Evolutionary conservation across 1,284 basidiomycete genomes (phyloP).

Genomic region (Kwoniella shivajii): DNA sequence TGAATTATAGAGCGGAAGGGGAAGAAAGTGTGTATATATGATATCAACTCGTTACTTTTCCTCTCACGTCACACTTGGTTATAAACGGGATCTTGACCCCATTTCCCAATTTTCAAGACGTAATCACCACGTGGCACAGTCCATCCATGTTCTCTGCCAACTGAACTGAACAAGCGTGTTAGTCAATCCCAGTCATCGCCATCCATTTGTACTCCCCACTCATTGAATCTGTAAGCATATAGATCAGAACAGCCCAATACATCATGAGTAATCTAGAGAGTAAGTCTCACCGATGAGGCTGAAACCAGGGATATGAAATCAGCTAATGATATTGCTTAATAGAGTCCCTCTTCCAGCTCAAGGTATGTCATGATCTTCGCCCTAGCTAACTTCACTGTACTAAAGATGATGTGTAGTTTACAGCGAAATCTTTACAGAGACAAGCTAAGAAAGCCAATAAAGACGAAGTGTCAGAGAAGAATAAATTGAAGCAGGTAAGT

Average conservation of each 20-base stretch:
- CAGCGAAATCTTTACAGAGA: slow-evolving; percentile 84
- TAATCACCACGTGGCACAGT: not conserved
- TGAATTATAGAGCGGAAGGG: too few relatives aligned
- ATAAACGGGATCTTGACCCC: too few relatives aligned
- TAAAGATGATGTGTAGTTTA: slow-evolving; percentile 77
- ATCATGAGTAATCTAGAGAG: slow-evolving; percentile 87
- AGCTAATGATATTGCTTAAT: slow-evolving; percentile 9
- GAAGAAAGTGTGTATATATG: too few relatives aligned
- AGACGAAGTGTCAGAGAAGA: slow-evolving; percentile 82
- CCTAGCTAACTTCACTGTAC: not conserved
- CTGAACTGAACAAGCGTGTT: too few relatives aligned
- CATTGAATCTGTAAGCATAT: too few relatives aligned
- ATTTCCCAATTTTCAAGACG: not conserved
- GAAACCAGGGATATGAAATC: not conserved
- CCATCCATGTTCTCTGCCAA: not conserved
- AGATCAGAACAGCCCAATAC: not conserved
- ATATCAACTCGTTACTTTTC: too few relatives aligned
- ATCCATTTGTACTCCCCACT: too few relatives aligned
- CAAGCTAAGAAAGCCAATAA: slow-evolving; percentile 96
- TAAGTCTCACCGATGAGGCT: too few relatives aligned
- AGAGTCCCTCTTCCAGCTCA: slow-evolving; percentile 96
- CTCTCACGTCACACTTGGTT: too few relatives aligned
- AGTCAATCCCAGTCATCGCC: too few relatives aligned
- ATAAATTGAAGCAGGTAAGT: slow-evolving; percentile 83
- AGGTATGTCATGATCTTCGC: slow-evolving; percentile 58